These are phyloP conservation scores for Salicornia ramosissima DNA, from an alignment of 148 eudicot species.

Conservation along the genomic window DNA sequence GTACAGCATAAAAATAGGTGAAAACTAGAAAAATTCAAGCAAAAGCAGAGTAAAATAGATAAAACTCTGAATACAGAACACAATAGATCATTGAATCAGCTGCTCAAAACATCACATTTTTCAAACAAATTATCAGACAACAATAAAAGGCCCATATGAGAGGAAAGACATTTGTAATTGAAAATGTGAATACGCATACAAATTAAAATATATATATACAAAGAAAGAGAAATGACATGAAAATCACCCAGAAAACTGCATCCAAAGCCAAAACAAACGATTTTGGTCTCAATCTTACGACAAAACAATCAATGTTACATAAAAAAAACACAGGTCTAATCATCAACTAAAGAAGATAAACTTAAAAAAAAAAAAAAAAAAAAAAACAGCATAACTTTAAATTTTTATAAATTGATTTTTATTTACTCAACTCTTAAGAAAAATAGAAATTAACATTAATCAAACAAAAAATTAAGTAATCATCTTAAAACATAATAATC, in stretches of 20 bases:
- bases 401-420: neutral
- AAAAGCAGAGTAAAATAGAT: slow-evolving; percentile 17
- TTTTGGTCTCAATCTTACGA: neutral
- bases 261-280: slow-evolving; percentile 16
- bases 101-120: slow-evolving; percentile 11
- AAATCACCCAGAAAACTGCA: slow-evolving; percentile 16
- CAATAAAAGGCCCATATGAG: neutral
- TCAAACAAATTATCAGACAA: slow-evolving; percentile 11
- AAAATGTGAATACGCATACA: slow-evolving; percentile 1
- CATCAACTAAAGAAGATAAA: neutral
- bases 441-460: neutral
- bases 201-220: neutral
- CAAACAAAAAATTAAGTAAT: neutral
- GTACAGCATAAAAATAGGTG: neutral
- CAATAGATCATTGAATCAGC: slow-evolving; percentile 7
- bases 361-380: neutral
- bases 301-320: neutral
- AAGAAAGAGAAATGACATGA: slow-evolving; percentile 4
- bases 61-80: neutral
- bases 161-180: neutral
- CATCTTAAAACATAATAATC: no score
- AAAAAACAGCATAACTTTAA: slow-evolving; percentile 8
- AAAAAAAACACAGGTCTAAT: neutral
- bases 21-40: slow-evolving; percentile 3
- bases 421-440: neutral